Evolutionary conservation across 2,329 filamentous ascomycete genomes (phyloP), one percentile per base, ranked within the genome.

Genomic region (Penicillium brevicompactum): DNA sequence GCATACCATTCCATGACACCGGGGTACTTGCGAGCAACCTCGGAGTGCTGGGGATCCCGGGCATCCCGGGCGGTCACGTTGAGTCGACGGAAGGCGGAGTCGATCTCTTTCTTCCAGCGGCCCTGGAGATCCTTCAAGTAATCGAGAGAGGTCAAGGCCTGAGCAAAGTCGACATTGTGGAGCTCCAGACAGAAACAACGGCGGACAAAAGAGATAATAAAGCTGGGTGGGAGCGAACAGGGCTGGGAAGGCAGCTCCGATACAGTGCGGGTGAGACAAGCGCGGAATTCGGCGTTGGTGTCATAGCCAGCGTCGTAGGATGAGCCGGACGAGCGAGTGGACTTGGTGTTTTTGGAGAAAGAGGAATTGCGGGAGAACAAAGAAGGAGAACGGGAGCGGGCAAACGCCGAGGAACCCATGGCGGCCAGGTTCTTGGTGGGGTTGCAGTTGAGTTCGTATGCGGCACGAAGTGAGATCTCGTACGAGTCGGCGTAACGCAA

Each of bases 401-500:
- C 62, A 53, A 62, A 59, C 27, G 71, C 69, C 53, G 51, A 31
- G 22, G 27, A 7, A 14, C 38, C 27, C 52, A 51, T 51, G 10
- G 47, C 21, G 38, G 38, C 4, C n/a, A 21, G 9, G 24, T 74
- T 72, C 45, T 73, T 69, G 46, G 72, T 79, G 16, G 84, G 79
- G 16, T 82, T 80, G 58, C 82, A 85, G 67, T 88, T 88, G 69
- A 88, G 78, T 24, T 82, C 81, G 74, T 87, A 88, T 83, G 88
- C 87, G 59, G 84, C 87, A 54, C 85, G 82, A 27, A 88, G 77
- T 18, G 86, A 86, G 31, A 88, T 84, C 64, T 88, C 86, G 66
- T 88, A 87, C 62, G 78, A 82, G 64, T 79, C 80, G 8, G 84
- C 84, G 66, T 87, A 85, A 55, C 82, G 80, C 50, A 87, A 73